Evolutionary conservation across 1,284 basidiomycete genomes (phyloP), one percentile per base, ranked within the genome.

Genomic region (Leccinum pallidistipes): DNA sequence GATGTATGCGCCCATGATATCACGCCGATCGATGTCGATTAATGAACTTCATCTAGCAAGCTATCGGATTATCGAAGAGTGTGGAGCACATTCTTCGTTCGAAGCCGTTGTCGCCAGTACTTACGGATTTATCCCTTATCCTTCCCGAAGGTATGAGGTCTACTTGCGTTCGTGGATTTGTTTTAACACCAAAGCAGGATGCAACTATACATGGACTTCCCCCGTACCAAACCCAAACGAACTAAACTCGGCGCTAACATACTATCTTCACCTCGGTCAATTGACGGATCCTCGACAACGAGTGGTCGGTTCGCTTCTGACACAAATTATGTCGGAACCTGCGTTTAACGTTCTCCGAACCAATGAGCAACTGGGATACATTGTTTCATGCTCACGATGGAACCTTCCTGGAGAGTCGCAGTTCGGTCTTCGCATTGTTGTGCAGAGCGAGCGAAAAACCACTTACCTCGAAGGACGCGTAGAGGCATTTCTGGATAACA

Each of bases 321-420:
- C 83, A 0, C 94, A 95, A 69, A 90, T 97, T 63, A 80, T 94
- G 38, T 80, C 83, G 10, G 97, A 99, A 71, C 96, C 97, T 0
- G 85, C 90, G n/a, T 99, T 99, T 78, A 91, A 97, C 71, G 81
- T 90, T 40, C 83, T 99, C 47, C 88, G 97, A n/a, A 98, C 97
- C 2, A 90, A 95, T 74, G 95, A 99, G 74, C 97, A 99, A 76
- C 83, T 99, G 0, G 97, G 97, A 11, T 99, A 99, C 74, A 83
- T 97, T 55, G 94, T 95, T 47, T 83, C 80, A 3, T 85, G 85
- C 59, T 80, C 83, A 0, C 76, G 80, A 40, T 85, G 83, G 81
- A 72, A 79, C 29, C 73, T 88, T 50, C 71, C 83, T 29, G 87
- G 90, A 11, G 79, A 83, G 3, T 89, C 86, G 40, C 83, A 89